Evolutionary conservation across 1,139 yeast species (phyloP), one percentile per base, ranked within the genome.

Genomic region (Protomyces gravidus): DNA sequence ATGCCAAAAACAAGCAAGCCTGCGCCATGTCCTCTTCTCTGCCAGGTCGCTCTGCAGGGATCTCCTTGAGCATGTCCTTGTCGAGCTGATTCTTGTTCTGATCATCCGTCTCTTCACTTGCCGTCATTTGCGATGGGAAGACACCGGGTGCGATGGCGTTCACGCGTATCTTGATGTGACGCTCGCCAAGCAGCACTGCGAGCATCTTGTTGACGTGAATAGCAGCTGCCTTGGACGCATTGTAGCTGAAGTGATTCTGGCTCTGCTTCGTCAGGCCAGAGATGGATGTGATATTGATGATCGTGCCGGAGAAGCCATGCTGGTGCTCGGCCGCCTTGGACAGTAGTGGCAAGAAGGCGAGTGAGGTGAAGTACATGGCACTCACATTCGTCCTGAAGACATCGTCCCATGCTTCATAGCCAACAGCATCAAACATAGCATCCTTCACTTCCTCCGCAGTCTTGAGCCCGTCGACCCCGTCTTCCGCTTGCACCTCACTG

Each of bases 211-310:
- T 62, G 33, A 65, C 58, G 45, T 65, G 67, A 30, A 62, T 63
- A 5, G 65, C 63, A 2, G 67, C 66, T 2, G 66, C 67, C 52
- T 65, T 65, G 45, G 63, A 47, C 27, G 57, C 64, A 45, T 50
- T 62, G 55, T 65, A 65, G 5, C 66, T 80, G 60, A 80, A 76
- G 71, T 82, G 86, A 60, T 80, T 80, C 70, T 82, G 83, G 23
- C 57, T 86, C 86, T 50, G 50, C 30, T 56, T 56, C 15, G 56
- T 56, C 36, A 56, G 19, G 19, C 60, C 60, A 11, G 56, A 50
- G 32, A 56, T 56, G 46, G 56, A 50, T 27, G 56, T 42, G 40
- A 50, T 56, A 47, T 56, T 56, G 55, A 56, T 50, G 50, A 56
- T 50, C 23, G 39, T 21, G 30, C 56, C 55, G 15, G 56, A 50